Evolutionary conservation across 805 yeast species (phyloP), one percentile per base, ranked within the genome.

Genomic region (Wickerhamomyces chaumierensis): DNA sequence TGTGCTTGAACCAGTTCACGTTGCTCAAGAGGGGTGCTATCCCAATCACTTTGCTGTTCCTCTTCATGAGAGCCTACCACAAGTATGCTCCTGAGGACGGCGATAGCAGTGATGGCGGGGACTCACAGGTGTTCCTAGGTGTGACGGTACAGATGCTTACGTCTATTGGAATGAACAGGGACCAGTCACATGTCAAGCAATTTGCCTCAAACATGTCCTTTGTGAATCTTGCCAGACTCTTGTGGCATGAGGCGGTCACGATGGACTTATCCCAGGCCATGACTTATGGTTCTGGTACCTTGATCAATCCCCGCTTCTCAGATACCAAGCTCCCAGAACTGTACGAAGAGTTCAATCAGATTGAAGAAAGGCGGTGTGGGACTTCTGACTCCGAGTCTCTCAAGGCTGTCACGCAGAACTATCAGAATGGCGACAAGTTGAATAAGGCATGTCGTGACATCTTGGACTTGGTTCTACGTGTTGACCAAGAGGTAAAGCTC

Each of bases 111-210:
- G 75, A 68, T 41, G 73, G 70, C 36, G 75, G 73, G 19, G 74
- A 69, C 41, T 56, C 71, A 2, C 69, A 64, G 38, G 66, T 70
- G 3, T 71, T 65, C 40, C 58, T 66, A 3, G 74, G 75, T 3
- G 56, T 72, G 54, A 45, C 74, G 18, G 48, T 73, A 3, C 78
- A 73, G 44, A 72, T 75, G 73, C 79, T 72, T 0, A 61, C 65
- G 31, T 65, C 77, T 0, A 60, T 75, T 38, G 84, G 83, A 0
- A 46, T 77, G 36, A 72, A 77, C 52, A 59, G 81, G 38, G 82
- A 77, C 41, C 74, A 79, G 3, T 59, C 57, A 11, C 64, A 68
- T 36, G 38, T 44, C 33, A 44, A 36, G 43, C 48, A 42, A n/a
- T 36, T 51, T 7, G 40, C 39, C 18, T 35, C 51, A 41, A 35